Evolutionary conservation across 2,329 filamentous ascomycete species (phyloP), one percentile per base, ranked within the genome.

Genomic region (Stagonosporopsis chrysanthemi): DNA sequence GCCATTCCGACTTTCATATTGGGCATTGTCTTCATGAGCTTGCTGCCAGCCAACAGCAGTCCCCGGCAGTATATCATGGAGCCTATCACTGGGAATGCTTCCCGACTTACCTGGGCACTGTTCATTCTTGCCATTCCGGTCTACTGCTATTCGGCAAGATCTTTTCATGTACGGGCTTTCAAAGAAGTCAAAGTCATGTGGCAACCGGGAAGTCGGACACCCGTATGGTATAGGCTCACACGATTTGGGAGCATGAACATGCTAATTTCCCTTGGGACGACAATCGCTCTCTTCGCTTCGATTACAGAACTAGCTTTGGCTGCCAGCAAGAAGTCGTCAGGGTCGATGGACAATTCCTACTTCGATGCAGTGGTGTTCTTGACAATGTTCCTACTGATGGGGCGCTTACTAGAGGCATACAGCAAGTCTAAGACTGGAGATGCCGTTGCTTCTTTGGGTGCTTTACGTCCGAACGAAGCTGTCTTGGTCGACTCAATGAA

Each of bases 231-330:
- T 65, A 83, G 93, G 14, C 93, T 97, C 70, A 92, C 92, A 74
- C 88, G 90, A n/a, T 97, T 97, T 69, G 93, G 93, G 8, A 97
- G 92, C 79, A 97, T 97, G 93, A 96, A 96, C 72, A 89, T 96
- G 80, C 84, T 97, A 58, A 93, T 97, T 77, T 95, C 90, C 7
- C 83, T 96, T 2, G 93, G 92, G 6, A 96, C 93, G 0, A 89
- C 87, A 2, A 91, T 97, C 58, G 93, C 93, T 1, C 97, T 96
- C 73, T 80, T 96, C 60, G 88, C 91, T 0, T 96, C 92, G 0
- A 79, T 96, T 23, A 89, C 87, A 15, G 88, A 96, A 62, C 83
- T 97, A 48, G 85, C 87, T 6, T 85, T 88, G 4, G 84, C 81
- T 4, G 81, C 80, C 51, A 76, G 78, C 3, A 76, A 75, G 29